A percentile compares a stretch with the other conserved stretches of the same genome.
Conservation (phyloP, 352 stramenopile species). For the Pythium plurisporium region DNA sequence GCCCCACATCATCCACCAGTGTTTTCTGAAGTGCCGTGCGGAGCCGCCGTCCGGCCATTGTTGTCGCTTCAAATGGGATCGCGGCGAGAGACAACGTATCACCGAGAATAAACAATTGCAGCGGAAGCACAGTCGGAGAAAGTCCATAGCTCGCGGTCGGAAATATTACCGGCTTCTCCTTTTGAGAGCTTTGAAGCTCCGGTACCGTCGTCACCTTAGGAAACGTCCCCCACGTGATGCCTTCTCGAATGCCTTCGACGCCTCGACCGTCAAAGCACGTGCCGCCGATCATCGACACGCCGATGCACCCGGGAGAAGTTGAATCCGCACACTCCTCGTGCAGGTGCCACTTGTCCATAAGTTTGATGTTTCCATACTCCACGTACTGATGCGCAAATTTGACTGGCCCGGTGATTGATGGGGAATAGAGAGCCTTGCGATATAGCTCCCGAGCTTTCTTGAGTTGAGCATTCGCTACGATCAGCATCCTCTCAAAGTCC, state of each 20-base stretch:
- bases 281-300: slow-evolving; percentile 79
- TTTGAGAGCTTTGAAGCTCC: slow-evolving; percentile 63
- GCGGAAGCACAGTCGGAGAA: slow-evolving; percentile 60
- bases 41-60: slow-evolving; percentile 75
- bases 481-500: slow-evolving; percentile 79
- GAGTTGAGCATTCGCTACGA: slow-evolving; percentile 70
- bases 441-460: slow-evolving; percentile 62
- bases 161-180: slow-evolving; percentile 80
- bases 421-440: slow-evolving; percentile 28
- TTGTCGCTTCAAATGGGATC: slow-evolving; percentile 81
- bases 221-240: slow-evolving; percentile 63
- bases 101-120: slow-evolving; percentile 68
- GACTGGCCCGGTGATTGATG: slow-evolving; percentile 40
- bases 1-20: slow-evolving; percentile 24
- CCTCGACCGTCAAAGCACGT: slow-evolving; percentile 74
- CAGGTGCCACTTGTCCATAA: slow-evolving; percentile 62
- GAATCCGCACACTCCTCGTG: slow-evolving; percentile 59
- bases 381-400: slow-evolving; percentile 69
- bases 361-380: slow-evolving; percentile 61
- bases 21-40: slow-evolving; percentile 32
- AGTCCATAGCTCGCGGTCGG: slow-evolving; percentile 69
- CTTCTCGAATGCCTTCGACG: slow-evolving; percentile 55
- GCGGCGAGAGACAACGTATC: slow-evolving; percentile 57
- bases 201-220: slow-evolving; percentile 71
- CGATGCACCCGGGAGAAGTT: slow-evolving; percentile 76